Conservation (phyloP, 345 rosid genomes). For the Toxicodendron radicans region DNA sequence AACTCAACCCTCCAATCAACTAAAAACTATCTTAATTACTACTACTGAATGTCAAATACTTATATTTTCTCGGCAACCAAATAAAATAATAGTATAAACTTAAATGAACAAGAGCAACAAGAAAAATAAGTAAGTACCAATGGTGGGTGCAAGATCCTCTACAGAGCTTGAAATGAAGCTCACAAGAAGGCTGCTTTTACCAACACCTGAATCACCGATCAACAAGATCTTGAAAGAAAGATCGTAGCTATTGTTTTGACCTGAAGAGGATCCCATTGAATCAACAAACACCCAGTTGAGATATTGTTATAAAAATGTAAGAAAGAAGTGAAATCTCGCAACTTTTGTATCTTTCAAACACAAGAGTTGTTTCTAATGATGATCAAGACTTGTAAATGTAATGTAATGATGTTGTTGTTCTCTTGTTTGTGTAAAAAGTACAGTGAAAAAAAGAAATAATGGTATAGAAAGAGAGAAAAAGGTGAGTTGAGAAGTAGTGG, state of each 20-base stretch:
- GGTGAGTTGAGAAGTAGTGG: conserved; percentile 20
- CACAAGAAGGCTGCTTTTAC: conserved; percentile 95
- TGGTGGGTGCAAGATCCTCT: conserved; percentile 86
- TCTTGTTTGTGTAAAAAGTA: conserved; percentile 25
- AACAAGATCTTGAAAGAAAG: conserved; percentile 95
- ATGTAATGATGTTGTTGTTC: background rate
- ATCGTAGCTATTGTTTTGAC: conserved; percentile 66
- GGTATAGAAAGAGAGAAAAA: conserved; percentile 14
- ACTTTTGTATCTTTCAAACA: background rate
- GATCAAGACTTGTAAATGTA: conserved; percentile 20
- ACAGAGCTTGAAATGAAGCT: conserved; percentile 81
- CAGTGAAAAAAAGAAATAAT: conserved; percentile 32
- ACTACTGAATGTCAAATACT: background rate
- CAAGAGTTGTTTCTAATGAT: conserved; percentile 33
- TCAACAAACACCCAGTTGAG: background rate
- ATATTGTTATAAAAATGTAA: background rate
- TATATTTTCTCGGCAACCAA: conserved; percentile 15
- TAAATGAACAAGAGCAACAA: background rate
- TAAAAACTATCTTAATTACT: background rate
- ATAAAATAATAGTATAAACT: conserved; percentile 2
- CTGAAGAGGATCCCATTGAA: conserved; percentile 83
- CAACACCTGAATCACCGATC: conserved; percentile 96
- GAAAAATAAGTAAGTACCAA: conserved; percentile 42
- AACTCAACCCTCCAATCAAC: background rate
- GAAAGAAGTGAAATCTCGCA: background rate